phyloP scores from a whole-genome alignment of 305 asterid species.

The Solanum chacoense region DNA sequence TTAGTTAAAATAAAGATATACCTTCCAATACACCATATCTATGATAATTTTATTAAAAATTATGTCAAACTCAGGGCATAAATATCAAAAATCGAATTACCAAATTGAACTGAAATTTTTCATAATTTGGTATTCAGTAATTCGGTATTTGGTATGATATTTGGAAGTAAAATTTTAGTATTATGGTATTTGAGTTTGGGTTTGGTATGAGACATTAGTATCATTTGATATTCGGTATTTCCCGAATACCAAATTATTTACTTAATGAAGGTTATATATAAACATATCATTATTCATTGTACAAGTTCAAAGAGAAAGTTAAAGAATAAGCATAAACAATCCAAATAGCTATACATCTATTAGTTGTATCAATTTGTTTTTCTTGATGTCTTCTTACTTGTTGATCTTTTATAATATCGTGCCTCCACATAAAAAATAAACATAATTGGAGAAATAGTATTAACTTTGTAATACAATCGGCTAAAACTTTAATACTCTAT shows the following conservation, averaged over 20 bases:
- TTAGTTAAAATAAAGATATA: too few species aligned
- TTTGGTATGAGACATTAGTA: too few species aligned
- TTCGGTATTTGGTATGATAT: background rate
- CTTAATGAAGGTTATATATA: too few species aligned
- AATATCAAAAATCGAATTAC: too few species aligned
- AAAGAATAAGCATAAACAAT: too few species aligned
- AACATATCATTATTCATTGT: background rate
- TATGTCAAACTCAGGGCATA: background rate
- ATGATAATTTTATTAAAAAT: too few species aligned
- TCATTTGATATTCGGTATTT: too few species aligned
- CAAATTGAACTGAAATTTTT: accelerated
- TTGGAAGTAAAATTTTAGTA: too few species aligned
- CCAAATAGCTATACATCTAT: background rate
- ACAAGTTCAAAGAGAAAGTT: background rate
- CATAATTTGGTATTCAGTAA: accelerated
- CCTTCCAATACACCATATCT: background rate
- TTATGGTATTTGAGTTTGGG: background rate
- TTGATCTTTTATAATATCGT: background rate
- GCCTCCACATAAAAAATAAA: too few species aligned
- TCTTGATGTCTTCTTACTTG: too few species aligned
- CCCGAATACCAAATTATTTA: too few species aligned
- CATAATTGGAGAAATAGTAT: too few species aligned
- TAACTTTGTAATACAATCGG: background rate
- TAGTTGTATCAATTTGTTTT: background rate
- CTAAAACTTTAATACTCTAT: accelerated